Evolutionary conservation across 108 stramenopile genomes (phyloP), one percentile per base, ranked within the genome.

Genomic region (Schizochytrium sp.): DNA sequence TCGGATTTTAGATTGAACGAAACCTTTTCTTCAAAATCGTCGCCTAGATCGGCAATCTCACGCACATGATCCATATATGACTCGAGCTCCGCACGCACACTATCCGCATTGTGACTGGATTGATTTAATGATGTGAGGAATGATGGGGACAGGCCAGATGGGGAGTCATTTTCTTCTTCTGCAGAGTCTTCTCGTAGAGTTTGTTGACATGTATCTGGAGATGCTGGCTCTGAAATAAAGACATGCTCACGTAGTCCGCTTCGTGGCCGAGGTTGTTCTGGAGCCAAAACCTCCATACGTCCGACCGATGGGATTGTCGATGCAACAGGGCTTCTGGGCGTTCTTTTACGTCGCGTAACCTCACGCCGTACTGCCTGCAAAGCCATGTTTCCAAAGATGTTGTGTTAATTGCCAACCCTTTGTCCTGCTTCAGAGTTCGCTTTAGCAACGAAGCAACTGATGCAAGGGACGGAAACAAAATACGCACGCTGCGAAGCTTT

Each of bases 1-100:
- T 69, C 64, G 0, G 64, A 69, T 38, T 69, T 7, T 2, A 69
- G 64, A 38, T 38, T 44, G 64, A 69, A 69, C 12, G 64, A 69
- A 38, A 69, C 64, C 2, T 69, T 69, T 69, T 69, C 64, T 44
- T 69, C 64, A 3, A 69, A 69, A 44, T 69, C 64, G 5, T 69
- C 12, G 64, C 64, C 64, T 44, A 69, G 28, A 2, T 12, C 28
- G 2, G 64, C 64, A 44, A 69, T 44, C 64, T 12, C 28, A 5
- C 64, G 64, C 12, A 69, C 64, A 15, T 69, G 64, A 69, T 69
- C 64, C 64, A 69, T 69, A 44, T 69, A 69, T 13, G 64, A 69
- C 64, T 69, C 64, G 5, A 69, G 64, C 28, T 69, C 64, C 5
- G 64, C 64, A 44, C 64, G 64, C 64, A 69, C 5, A 0, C 5